A percentile compares a stretch with the other conserved stretches of the same genome.
Conservation (phyloP, 768 basidiomycete genomes). For the Rhodosporidiobolus odoratus region DNA sequence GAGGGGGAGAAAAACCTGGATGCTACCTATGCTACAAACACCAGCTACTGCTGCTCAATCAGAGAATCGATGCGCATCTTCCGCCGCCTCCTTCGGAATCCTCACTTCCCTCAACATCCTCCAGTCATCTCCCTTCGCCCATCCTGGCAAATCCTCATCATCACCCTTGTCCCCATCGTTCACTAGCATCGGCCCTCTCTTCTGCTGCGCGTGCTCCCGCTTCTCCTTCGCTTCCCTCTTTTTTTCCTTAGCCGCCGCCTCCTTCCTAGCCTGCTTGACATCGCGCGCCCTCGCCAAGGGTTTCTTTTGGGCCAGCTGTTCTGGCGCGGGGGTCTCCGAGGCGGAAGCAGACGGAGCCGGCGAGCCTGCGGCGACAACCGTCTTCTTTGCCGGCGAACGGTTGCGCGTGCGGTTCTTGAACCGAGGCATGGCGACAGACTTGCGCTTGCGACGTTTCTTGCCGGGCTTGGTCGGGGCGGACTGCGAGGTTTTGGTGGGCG, state of each 20-base stretch:
- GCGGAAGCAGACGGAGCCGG: no score
- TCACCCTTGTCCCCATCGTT: neutral
- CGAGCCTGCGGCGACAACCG: no score
- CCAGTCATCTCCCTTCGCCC: neutral
- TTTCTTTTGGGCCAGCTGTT: no score
- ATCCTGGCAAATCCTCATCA: neutral
- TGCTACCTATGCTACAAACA: no score
- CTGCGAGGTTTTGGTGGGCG: neutral
- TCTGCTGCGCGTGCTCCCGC: neutral
- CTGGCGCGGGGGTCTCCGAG: no score
- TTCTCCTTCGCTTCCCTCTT: neutral
- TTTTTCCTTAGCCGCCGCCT: neutral
- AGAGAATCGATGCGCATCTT: neutral
- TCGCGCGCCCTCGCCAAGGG: neutral
- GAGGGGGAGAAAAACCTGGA: no score
- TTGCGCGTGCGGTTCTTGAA: neutral
- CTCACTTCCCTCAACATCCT: neutral
- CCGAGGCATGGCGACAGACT: neutral
- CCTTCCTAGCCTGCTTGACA: neutral
- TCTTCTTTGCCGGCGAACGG: no score
- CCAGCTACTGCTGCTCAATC: neutral
- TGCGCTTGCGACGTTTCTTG: neutral
- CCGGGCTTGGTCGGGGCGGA: neutral
- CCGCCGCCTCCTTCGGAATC: conserved; percentile 4
- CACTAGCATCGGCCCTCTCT: neutral